Base-by-base conservation (phyloP, 2,329 filamentous ascomycete genomes). In the Aspergillus intermedius region DNA sequence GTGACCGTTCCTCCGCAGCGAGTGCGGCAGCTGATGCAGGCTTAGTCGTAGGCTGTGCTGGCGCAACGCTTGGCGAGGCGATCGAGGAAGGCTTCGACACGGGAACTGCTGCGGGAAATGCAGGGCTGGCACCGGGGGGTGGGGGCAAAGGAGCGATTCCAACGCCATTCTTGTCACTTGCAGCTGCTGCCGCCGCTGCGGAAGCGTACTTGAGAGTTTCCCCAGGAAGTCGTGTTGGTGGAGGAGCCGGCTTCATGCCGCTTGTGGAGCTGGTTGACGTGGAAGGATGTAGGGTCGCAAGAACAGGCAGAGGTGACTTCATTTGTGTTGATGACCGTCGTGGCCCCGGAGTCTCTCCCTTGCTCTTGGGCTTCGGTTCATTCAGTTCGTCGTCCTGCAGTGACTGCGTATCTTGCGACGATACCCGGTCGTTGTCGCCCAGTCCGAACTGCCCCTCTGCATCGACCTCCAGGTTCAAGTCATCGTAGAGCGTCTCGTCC, bases 201-300 rank as follows among this genome's bases (percentile, higher is more conserved):
- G 93, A 97, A 41, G 93, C 93, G 66, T 98, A 98, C 71, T 97
- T 97, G 57, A 98, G 77, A 1, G 87, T 88, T 67, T 97, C 91
- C 43, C 90, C 90, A 3, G 89, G 87, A 5, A 88, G 84, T 66
- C 91, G 82, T 50, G 87, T 83, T 1, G 93, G 93, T 60, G 91
- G 73, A 15, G 89, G 84, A 15, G 93, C 93, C 10, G 93, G 91
- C 74, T 97, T 98, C 91, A 97, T 97, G 46, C 78, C 74, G 46
- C 76, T 77, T 49, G 78, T 73, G 45, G 77, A 71, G 63, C 64
- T 66, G 17, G 69, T 64, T 6, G 67, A 66, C 21, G 68, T 64
- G 47, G 70, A 66, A 2, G 84, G 85, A 68, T 97, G 90, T 60
- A 98, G 74, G 23, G 91, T 95, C 46, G 93, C 91, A 46, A 97